phyloP scores from a whole-genome alignment of 345 rosid species.

The Chamaenerion angustifolium region DNA sequence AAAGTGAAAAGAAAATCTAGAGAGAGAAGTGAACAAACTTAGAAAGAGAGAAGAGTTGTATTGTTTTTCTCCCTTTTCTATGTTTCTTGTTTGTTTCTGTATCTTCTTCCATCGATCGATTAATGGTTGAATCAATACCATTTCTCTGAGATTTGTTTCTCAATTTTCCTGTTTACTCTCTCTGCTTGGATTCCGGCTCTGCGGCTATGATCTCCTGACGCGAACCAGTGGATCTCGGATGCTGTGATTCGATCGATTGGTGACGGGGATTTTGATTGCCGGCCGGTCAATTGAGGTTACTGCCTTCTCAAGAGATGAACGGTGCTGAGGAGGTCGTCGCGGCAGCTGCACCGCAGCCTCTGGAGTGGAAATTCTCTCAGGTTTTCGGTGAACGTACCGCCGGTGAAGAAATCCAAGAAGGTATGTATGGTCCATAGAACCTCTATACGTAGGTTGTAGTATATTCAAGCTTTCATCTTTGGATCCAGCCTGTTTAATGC shows the following conservation, averaged over 20 bases:
- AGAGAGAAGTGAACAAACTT: slow-evolving; percentile 13
- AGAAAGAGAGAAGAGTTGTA: slow-evolving; percentile 1
- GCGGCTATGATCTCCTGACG: not conserved
- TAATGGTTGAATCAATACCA: slow-evolving; percentile 19
- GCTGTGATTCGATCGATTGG: slow-evolving; percentile 8
- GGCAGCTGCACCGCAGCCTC: slow-evolving; percentile 28
- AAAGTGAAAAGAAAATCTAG: not conserved
- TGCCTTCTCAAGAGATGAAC: slow-evolving; percentile 25
- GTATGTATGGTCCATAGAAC: slow-evolving; percentile 14
- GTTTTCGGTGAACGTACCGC: slow-evolving; percentile 89
- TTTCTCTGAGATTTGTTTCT: slow-evolving; percentile 4
- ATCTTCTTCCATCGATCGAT: slow-evolving; percentile 6
- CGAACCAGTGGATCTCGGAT: slow-evolving; percentile 14
- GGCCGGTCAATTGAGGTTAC: slow-evolving; percentile 1
- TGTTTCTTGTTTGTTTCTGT: slow-evolving; percentile 7
- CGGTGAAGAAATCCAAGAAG: slow-evolving; percentile 94
- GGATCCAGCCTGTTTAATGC: slow-evolving; percentile 7
- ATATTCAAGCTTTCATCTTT: slow-evolving; percentile 1
- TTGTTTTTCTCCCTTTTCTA: slow-evolving; percentile 7
- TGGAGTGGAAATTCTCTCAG: slow-evolving; percentile 97
- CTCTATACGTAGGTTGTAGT: not conserved
- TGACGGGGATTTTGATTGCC: slow-evolving; percentile 9
- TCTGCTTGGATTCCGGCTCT: not conserved
- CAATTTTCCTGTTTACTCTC: not conserved
- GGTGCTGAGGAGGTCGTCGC: slow-evolving; percentile 39